These are phyloP conservation scores for Eimeria sp. DNA, from an alignment of 169 alveolate genomes.

Conservation along the genomic window DNA sequence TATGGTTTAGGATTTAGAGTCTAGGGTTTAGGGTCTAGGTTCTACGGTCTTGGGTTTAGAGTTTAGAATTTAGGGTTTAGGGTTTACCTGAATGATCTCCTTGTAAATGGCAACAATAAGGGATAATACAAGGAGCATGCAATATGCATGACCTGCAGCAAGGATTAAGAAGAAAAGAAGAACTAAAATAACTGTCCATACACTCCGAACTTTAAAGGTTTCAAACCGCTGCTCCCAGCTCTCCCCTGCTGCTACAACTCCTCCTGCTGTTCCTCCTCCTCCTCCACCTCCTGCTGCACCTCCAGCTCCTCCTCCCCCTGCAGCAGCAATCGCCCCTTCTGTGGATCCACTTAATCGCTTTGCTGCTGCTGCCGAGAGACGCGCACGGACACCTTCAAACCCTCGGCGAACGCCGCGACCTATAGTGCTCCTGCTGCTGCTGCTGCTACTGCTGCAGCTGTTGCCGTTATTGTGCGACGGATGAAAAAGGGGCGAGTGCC, in stretches of 20 bases:
- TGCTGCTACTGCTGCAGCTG: constrained; percentile 39
- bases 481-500: neutral
- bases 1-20: neutral
- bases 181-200: constrained; percentile 91
- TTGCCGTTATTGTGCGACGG: no score
- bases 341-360: neutral
- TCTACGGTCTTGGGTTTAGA: neutral
- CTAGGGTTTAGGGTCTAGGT: neutral
- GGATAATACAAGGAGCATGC: constrained; percentile 91
- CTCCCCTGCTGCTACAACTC: constrained; percentile 54
- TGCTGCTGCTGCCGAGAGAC: neutral
- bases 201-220: constrained; percentile 76
- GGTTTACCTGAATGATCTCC: constrained; percentile 88
- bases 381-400: neutral
- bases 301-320: neutral
- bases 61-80: constrained; percentile 25
- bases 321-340: neutral
- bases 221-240: constrained; percentile 33
- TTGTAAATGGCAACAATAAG: constrained; percentile 82
- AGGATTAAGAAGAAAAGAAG: constrained; percentile 88
- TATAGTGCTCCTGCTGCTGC: neutral
- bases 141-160: constrained; percentile 95
- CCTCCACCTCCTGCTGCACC: neutral
- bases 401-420: no score
- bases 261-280: neutral